Evolutionary conservation across 805 yeast genomes (phyloP), one percentile per base, ranked within the genome.

Genomic region (Saccharomycopsis schoenii): DNA sequence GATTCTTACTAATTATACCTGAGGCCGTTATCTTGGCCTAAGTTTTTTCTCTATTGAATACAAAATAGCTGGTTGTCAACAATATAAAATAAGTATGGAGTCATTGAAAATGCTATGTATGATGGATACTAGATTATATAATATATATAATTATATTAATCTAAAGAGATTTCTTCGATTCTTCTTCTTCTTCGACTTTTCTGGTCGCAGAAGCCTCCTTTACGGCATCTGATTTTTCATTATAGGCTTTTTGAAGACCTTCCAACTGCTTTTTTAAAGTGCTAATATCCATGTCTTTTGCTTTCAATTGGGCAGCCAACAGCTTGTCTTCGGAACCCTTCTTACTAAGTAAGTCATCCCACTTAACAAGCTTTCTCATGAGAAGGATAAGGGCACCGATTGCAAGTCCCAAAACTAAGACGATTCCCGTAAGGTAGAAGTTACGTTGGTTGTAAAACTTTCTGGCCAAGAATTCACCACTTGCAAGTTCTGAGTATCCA

Each of bases 381-480:
- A 84, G 77, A 43, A 78, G 76, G 65, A 80, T 73, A 56, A 83
- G 81, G 0, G 85, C 82, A 42, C 76, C 77, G 61, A 83, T 83
- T 10, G 85, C 81, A 56, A 83, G 65, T 61, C 73, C 75, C 67
- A 82, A 76, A 70, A 81, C 84, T 62, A 84, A 70, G 4, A 83
- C 84, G 9, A 85, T 85, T 9, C 88, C 89, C 15, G 83, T 78
- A 60, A 84, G 76, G 68, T 84, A 84, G 51, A 82, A 74, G 65
- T 84, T 84, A 68, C 89, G 76, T 69, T 84, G 88, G 47, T 84
- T 77, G 66, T 83, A 84, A 61, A 85, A 83, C 63, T 83, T 80
- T 56, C 81, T 74, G 4, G 86, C 88, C 65, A 82, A 71, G 63
- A 76, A 80, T 24, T 84, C 86, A 43, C 75, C 71, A 51, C 78